Base-by-base conservation (phyloP, 441 rosid genomes). In the Pelargonium fulgidum region DNA sequence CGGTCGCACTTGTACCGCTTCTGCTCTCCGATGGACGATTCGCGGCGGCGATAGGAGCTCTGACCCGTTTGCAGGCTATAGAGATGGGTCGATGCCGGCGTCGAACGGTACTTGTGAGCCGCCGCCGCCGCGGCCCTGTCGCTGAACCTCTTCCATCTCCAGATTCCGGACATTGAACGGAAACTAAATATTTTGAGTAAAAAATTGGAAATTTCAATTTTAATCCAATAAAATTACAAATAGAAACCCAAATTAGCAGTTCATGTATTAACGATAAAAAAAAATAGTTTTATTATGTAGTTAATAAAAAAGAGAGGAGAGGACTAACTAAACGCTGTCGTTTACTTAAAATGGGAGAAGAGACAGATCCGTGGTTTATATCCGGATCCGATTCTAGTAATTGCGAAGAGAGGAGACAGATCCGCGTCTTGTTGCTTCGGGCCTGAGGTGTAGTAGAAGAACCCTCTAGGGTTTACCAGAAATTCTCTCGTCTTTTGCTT, bases 1-100 rank as follows among this genome's bases (percentile, higher is more conserved):
- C 77, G 85, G 72, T 86, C 93, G 88, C 93, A 88, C 79, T 85
- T 86, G 73, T 73, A 88, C 1, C 97, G 83, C 80, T 84, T 82
- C 65, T 89, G 96, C 10, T 81, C 67, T 13, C 84, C 81, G n/a
- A 78, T 29, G 42, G 76, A 68, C 17, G 85, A 80, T 24, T 76
- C 80, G 36, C 81, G 77, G 36, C 85, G 86, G 22, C 83, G 85
- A 69, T 73, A 69, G 62, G 77, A 74, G 11, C 80, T 85, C 64
- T 76, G 73, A 8, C 80, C 85, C 69, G 74, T 45, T 68, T 76
- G 70, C 12, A 82, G 74, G 82, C 73, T 65, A 59, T 75, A 79
- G n/a, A 83, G 79, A 69, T 81, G 85, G 14, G 70, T 75, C 45
- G 81, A 56, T 70, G 69, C 58, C 33, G 52, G 33, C 19, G 54